Evolutionary conservation across 2,329 filamentous ascomycete genomes (phyloP), one percentile per base, ranked within the genome.

Genomic region (Pyrenochaeta sp.): DNA sequence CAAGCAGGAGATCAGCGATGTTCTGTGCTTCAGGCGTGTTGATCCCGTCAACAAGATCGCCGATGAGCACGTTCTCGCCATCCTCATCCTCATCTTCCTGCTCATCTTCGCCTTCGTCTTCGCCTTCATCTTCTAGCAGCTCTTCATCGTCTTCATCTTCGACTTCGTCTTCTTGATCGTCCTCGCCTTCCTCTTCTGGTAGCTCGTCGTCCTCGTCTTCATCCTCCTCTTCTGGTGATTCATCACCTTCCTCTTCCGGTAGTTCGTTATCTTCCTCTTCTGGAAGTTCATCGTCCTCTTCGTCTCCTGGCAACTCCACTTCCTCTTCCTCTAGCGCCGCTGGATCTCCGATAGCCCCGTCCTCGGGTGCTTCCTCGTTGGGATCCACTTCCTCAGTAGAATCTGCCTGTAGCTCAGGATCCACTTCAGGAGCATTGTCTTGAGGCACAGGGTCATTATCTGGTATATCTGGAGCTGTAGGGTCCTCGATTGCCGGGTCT

Each of bases 21-120:
- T 44, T 52, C 24, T 52, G 50, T 6, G 25, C 50, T 36, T 52
- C 50, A n/a, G 50, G 50, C 30, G 25, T 34, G 24, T 25, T 52
- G 28, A 37, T 45, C 25, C 50, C 50, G 15, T 52, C 50, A 19
- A 34, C 25, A 15, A 52, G 42, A 36, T 52, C 50, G 40, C 50
- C 50, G 25, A 52, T 44, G 2, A 43, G 40, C 2, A 22, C 15
- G 10, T 43, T 43, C 22, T 43, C 40, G 15, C 24, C 24, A 7
- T 43, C 40, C 22, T 22, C 40, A n/a, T 22, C 40, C 19, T 43
- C 40, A 43, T 43, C 40, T 43, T 43, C 40, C 5, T 25, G 19
- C 10, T 43, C 40, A 25, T 43, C 40, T 10, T 36, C n/a, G n/a
- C n/a, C n/a, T n/a, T 43, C 40, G 2, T 3, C 27, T 5, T 47